Evolutionary conservation across 208 protist genomes (phyloP), one percentile per base, ranked within the genome.

Genomic region (Tetramitus jugosus): DNA sequence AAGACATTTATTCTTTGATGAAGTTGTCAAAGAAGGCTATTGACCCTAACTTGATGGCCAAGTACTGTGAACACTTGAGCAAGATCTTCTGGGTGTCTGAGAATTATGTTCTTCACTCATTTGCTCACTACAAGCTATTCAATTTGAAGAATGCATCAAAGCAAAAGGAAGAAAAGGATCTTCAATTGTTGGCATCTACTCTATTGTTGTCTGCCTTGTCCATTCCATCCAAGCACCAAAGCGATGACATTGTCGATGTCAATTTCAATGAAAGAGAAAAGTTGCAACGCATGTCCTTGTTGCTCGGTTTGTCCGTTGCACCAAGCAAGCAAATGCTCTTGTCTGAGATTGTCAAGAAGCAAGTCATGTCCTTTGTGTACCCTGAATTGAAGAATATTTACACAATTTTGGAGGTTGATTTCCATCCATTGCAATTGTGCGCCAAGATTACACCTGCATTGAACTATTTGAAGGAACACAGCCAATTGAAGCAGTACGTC

Each of bases 1-100:
- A 86, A 71, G 83, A 86, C 33, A 74, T 85, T 33, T 72, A 86
- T 75, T 60, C 37, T 35, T 71, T 84, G 26, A 76, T 84, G 60
- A 46, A 56, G 20, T 53, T 79, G 17, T 52, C 79, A 60, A 80
- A 84, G 40, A 80, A 46, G 40, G 33, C 40, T 17, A 10, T 82
- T 37, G 37, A 35, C 23, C 82, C 83, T 35, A 35, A 84, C 37
- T 8, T 84, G 20, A 17, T 86, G 23, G 60, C 65, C 39, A 74
- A 52, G 49, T 86, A 86, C 52, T 86, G 86, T 78, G 80, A 81
- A 33, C 77, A 81, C 39, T 75, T 86, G 3, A 76, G 80, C 17
- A 79, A 79, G 43, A 80, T 86, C 8, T 86, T 86, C 61, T 80
- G 83, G 42, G 79, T 80, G 29, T 83, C 82, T 0, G 43, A 83